Evolutionary conservation across 2,329 filamentous ascomycete genomes (phyloP), one percentile per base, ranked within the genome.

Genomic region (Saccharata proteae): DNA sequence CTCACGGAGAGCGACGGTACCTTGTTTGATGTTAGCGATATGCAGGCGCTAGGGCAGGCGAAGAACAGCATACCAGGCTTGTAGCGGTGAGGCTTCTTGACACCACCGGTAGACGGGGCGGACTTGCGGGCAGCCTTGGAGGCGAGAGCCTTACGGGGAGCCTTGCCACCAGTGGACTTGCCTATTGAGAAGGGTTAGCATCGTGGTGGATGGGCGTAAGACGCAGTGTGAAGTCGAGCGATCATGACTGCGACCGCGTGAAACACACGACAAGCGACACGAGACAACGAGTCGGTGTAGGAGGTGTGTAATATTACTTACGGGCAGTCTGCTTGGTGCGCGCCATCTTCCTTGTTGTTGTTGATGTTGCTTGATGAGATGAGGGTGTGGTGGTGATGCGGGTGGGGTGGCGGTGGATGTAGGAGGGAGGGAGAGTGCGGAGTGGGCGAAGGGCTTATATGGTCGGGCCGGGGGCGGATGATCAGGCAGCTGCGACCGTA

Each of bases 61-160:
- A 15, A 27, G 37, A 37, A 45, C 51, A 39, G 49, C 54, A 61
- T 61, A n/a, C n/a, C n/a, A 39, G 63, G 63, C 61, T 67, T 67
- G 55, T 67, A 67, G 43, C 63, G 54, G 55, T 66, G 63, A 50
- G 63, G 63, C 63, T 67, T 66, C 62, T 67, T 67, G 58, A 66
- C 63, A 64, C 63, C 63, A 54, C 88, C 90, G 61, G 90, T 96
- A 42, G 85, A 93, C 50, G 90, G 90, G 40, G 90, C 88, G 52
- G 80, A 85, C 79, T 98, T 98, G 71, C 90, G 86, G 55, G 90
- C 88, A 48, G 88, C 90, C 82, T 94, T 94, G 73, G 86, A 93
- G 52, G 88, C 88, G 57, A 96, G 85, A 77, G 94, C 86, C 83
- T 98, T 98, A 66, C 73, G 71, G 48, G 73, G 73, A 54, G 73